Percentiles rank a stretch among this genome's conserved stretches.
phyloP scores from a whole-genome alignment of 257 asterid genomes.

The Solanum pennellii region DNA sequence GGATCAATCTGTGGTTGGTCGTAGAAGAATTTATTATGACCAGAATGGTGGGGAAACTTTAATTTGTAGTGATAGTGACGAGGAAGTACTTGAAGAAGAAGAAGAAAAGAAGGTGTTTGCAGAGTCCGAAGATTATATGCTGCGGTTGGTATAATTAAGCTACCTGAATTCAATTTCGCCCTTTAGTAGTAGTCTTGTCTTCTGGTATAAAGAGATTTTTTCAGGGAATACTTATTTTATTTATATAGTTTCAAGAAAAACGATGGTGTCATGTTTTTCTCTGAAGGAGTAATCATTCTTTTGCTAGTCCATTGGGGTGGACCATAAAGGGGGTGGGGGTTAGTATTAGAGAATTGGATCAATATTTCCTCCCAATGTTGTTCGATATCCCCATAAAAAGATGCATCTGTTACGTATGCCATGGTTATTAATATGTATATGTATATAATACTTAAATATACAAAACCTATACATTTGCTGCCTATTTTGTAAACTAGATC shows the following conservation, averaged over 20 bases:
- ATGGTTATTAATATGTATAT: neutral
- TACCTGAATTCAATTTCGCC: neutral
- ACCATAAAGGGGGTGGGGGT: neutral
- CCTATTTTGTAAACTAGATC: neutral
- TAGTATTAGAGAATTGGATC: neutral
- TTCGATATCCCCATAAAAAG: neutral
- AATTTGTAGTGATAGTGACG: slow-evolving; percentile 96
- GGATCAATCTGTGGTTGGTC: slow-evolving; percentile 96
- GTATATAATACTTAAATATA: neutral
- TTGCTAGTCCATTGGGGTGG: neutral
- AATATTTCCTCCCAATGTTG: neutral
- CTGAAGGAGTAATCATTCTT: neutral
- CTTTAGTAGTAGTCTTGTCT: neutral
- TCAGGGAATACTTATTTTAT: neutral
- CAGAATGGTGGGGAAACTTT: slow-evolving; percentile 97
- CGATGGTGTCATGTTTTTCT: neutral
- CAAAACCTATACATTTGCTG: neutral
- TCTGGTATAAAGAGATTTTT: neutral
- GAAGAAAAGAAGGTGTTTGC: slow-evolving; percentile 85
- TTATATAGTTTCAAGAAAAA: neutral
- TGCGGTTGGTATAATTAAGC: slow-evolving; percentile 53
- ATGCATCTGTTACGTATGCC: neutral
- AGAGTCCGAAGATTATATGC: slow-evolving; percentile 75
- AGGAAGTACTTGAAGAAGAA: slow-evolving; percentile 77
- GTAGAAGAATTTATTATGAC: slow-evolving; percentile 95